A percentile compares a stretch with the other conserved stretches of the same genome.
These are phyloP conservation scores for Ambrosia trifida DNA, from an alignment of 129 eudicot genomes.

Conservation along the genomic window DNA sequence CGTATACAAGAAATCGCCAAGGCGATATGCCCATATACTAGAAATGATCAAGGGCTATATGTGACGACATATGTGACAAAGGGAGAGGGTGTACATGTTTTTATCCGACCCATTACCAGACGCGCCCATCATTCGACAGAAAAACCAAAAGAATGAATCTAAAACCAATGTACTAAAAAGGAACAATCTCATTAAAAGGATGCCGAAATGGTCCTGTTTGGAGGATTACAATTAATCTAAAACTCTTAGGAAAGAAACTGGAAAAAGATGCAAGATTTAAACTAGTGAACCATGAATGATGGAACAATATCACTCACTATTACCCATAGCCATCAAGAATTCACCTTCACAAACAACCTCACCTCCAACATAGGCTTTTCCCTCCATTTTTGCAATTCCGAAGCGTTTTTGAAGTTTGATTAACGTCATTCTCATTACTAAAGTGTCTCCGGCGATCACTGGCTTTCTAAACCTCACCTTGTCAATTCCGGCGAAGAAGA, in stretches of 20 bases:
- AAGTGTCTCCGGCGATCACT: constrained; percentile 81
- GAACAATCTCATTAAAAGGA: constrained; percentile 7
- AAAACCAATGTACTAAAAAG: background rate
- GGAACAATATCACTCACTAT: constrained; percentile 26
- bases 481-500: constrained; percentile 92
- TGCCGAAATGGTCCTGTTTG: background rate
- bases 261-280: constrained; percentile 24
- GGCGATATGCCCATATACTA: no score
- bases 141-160: background rate
- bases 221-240: constrained; percentile 11
- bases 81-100: background rate
- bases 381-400: constrained; percentile 86
- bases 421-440: constrained; percentile 82
- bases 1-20: no score
- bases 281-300: constrained; percentile 1
- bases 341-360: constrained; percentile 87
- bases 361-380: constrained; percentile 89
- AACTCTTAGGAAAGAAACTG: background rate
- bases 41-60: no score
- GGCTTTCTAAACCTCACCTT: constrained; percentile 86
- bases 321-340: constrained; percentile 85
- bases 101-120: background rate
- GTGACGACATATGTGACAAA: no score
- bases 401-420: constrained; percentile 77
- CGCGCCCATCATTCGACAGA: background rate